phyloP scores from a whole-genome alignment of 176 grass and related monocot species.

The Dendrocalamus sinicus region DNA sequence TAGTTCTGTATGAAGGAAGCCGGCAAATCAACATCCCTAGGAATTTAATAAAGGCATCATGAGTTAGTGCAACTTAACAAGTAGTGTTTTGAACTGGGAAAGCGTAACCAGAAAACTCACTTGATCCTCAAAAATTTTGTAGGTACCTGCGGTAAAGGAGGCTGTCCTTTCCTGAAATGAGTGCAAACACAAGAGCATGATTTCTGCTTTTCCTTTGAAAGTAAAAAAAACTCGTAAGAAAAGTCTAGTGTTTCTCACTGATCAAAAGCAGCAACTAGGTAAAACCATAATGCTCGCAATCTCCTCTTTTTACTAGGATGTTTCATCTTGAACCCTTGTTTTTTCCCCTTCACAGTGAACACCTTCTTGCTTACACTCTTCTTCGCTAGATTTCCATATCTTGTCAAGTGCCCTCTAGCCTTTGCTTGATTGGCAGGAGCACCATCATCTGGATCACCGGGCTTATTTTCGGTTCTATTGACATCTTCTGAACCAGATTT shows the following conservation, averaged over 20 bases:
- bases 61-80: constrained; percentile 15
- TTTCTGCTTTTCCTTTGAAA: constrained; percentile 20
- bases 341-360: constrained; percentile 38
- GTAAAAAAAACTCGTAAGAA: constrained; percentile 16
- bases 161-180: constrained; percentile 64
- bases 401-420: constrained; percentile 36
- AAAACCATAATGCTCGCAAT: constrained; percentile 68
- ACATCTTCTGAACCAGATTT: constrained; percentile 41
- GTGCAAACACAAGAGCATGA: constrained; percentile 34
- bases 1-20: constrained; percentile 64
- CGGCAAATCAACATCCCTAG: constrained; percentile 65
- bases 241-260: constrained; percentile 55
- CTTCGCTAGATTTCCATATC: constrained; percentile 40
- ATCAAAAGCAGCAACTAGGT: constrained; percentile 69
- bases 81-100: constrained; percentile 30
- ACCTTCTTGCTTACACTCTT: constrained; percentile 44
- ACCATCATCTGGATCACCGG: constrained; percentile 45
- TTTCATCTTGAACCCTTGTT: constrained; percentile 46
- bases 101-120: constrained; percentile 49
- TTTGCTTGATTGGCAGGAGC: constrained; percentile 41
- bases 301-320: constrained; percentile 49
- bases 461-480: constrained; percentile 34
- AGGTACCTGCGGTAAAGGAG: constrained; percentile 62
- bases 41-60: constrained; percentile 15
- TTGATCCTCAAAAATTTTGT: constrained; percentile 75